Evolutionary conservation across 2,329 filamentous ascomycete genomes (phyloP), one percentile per base, ranked within the genome.

Genomic region (Colletotrichum eremochloae): DNA sequence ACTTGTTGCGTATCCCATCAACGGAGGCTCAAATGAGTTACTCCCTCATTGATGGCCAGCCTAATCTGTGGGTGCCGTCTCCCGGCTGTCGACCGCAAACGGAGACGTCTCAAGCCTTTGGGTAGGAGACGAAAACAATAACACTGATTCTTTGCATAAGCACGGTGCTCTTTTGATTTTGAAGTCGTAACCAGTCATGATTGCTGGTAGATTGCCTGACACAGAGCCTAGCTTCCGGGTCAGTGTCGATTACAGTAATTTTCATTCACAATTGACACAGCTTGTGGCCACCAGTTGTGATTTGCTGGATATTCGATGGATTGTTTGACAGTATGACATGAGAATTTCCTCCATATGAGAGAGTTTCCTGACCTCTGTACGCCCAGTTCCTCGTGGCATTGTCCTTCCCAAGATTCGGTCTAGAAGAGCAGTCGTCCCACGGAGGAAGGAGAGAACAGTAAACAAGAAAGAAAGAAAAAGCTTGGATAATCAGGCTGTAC

Each of bases 1-100:
- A 57, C 44, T 44, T 40, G 48, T 48, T 53, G 20, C 63, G 29
- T 44, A 44, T 48, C 53, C 44, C 44, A 14, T 31, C 50, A 63
- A 72, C 63, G 67, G 57, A 38, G 9, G 42, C 38, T 52, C 68
- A 60, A 42, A 33, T 63, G 42, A 44, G 33, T 75, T 64, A 63
- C 62, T 52, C 74, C 63, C 79, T 78, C 69, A 69, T 57, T 79
- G 18, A 18, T 44, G 33, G 8, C 44, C 58, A 20, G 50, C 31
- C 44, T 31, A n/a, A 44, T n/a, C 20, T 40, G 33, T 63, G 6
- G 33, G 48, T 40, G 24, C 20, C 63, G 38, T 36, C 42, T 56
- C 5, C n/a, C 36, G 14, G 42, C 29, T 40, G 50, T 62, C 9
- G 5, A 20, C 46, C 31, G 33, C 57, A 71, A 63, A 63, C 58